phyloP scores from a whole-genome alignment of 176 grass and related monocot species.

The Puccinellia tenuiflora region DNA sequence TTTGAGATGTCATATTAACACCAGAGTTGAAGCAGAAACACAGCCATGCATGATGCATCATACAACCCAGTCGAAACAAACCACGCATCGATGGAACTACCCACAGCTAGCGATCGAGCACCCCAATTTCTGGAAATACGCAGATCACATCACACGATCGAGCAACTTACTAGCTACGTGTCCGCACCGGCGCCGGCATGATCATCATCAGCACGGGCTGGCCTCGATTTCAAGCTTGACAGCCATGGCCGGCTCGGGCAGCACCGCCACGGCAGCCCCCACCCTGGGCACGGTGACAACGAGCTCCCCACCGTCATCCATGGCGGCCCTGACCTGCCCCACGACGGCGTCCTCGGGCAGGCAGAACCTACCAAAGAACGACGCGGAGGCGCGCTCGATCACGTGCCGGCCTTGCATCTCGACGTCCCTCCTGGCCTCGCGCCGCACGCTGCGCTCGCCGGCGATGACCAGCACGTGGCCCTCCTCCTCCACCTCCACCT shows the following conservation, averaged over 20 bases:
- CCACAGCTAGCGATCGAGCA: neutral
- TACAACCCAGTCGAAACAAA: no score
- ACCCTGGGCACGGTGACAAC: slow-evolving; percentile 58
- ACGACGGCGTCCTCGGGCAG: slow-evolving; percentile 50
- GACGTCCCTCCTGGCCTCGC: slow-evolving; percentile 24
- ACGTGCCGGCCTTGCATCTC: slow-evolving; percentile 17
- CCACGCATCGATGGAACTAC: neutral
- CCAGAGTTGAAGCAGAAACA: no score
- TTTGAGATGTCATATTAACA: no score
- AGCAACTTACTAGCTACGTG: neutral
- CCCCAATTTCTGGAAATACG: neutral
- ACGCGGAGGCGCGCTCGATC: slow-evolving; percentile 49
- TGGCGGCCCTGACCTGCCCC: slow-evolving; percentile 49
- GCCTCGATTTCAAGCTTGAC: slow-evolving; percentile 8
- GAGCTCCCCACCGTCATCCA: slow-evolving; percentile 61
- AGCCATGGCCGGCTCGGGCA: neutral
- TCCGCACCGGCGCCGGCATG: neutral
- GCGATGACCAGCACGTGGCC: slow-evolving; percentile 54
- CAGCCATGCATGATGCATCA: no score
- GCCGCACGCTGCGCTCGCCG: slow-evolving; percentile 33
- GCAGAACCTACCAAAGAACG: slow-evolving; percentile 57
- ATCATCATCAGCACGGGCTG: slow-evolving; percentile 14
- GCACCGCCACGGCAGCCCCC: neutral
- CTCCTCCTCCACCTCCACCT: slow-evolving; percentile 51
- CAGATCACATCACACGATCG: neutral